Evolutionary conservation across 2,329 filamentous ascomycete species (phyloP).

Genomic region (Xenosphaeropsis pyriputrescens): DNA sequence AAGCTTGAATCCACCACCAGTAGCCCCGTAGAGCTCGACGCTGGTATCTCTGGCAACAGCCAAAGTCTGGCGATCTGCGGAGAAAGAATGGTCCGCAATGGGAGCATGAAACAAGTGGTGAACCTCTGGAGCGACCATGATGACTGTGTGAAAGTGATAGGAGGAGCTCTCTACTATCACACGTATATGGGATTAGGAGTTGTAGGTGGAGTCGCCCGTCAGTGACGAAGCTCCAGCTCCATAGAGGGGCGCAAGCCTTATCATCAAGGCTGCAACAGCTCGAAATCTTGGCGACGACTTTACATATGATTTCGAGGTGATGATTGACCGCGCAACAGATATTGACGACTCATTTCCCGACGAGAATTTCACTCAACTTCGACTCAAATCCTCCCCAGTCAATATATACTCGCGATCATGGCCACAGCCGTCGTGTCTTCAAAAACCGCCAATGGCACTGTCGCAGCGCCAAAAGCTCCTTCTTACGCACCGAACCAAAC

Average conservation of each 20-base stretch:
- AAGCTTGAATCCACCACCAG: constrained; percentile 62
- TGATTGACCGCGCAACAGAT: neutral
- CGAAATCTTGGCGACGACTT: constrained; percentile 2
- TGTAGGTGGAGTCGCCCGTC: constrained; percentile 1
- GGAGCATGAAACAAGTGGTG: constrained; percentile 95
- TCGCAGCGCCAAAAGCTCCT: constrained; percentile 28
- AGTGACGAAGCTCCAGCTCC: constrained; percentile 2
- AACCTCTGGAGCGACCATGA: constrained; percentile 76
- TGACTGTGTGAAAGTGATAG: constrained; percentile 43
- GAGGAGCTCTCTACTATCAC: constrained; percentile 98
- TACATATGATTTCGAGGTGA: constrained; percentile 1
- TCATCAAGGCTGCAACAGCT: constrained; percentile 1
- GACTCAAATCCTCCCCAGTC: no score
- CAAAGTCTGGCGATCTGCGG: constrained; percentile 73
- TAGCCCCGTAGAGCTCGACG: constrained; percentile 73
- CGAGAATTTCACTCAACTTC: neutral
- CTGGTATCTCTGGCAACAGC: constrained; percentile 83
- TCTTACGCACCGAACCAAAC: constrained; percentile 59
- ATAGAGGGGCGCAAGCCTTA: neutral
- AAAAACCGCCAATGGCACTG: constrained; percentile 18
- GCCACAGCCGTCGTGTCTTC: constrained; percentile 20
- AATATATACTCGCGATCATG: neutral
- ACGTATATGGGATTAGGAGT: constrained; percentile 3
- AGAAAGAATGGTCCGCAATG: constrained; percentile 97
- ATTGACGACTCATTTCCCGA: neutral